A percentile compares a stretch with the other conserved stretches of the same genome.
These are phyloP conservation scores for Phytophthora tentaculata DNA, from an alignment of 352 stramenopile genomes.

Conservation along the genomic window DNA sequence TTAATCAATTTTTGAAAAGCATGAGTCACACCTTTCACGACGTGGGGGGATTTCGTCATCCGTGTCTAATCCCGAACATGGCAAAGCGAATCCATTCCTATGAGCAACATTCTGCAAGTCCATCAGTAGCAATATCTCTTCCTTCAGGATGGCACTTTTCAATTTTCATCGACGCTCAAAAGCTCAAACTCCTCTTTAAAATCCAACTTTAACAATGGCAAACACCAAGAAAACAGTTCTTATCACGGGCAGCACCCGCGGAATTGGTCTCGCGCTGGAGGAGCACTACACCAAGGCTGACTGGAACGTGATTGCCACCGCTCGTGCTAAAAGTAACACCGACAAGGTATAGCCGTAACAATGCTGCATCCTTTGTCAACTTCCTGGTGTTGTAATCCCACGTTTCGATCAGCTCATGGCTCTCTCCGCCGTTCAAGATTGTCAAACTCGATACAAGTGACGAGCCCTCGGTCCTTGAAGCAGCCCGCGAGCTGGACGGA, in stretches of 20 bases:
- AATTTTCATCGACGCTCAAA: background rate
- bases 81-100: background rate
- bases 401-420: background rate
- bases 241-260: background rate
- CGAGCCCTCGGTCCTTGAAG: background rate
- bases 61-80: background rate
- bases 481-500: background rate
- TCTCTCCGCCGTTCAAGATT: background rate
- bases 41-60: background rate
- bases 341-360: background rate
- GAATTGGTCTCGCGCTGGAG: background rate
- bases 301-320: background rate
- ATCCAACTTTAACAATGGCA: background rate
- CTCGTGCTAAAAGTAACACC: background rate
- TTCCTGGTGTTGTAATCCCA: too few species aligned
- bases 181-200: background rate
- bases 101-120: background rate
- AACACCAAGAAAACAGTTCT: background rate
- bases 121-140: background rate
- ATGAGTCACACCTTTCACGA: background rate
- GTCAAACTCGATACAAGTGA: background rate
- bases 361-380: too few species aligned
- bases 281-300: background rate
- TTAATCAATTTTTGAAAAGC: background rate
- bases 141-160: too few species aligned